Percentiles rank a stretch among this genome's conserved stretches.
Evolutionary conservation across 148 eudicot genomes (phyloP).

Genomic region (Rhododendron molle): DNA sequence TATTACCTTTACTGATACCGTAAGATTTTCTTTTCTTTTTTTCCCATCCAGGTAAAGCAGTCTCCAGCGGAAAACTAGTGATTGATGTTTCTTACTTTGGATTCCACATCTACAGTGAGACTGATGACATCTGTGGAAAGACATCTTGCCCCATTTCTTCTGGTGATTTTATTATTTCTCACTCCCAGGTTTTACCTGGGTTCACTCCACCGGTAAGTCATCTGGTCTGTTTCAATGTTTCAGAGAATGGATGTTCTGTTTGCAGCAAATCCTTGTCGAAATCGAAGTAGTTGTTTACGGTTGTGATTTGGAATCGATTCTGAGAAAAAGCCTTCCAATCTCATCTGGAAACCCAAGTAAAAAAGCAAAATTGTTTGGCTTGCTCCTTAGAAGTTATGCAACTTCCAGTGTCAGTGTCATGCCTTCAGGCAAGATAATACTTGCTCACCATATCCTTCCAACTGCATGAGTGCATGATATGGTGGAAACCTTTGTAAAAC

Average conservation of each 20-base stretch:
- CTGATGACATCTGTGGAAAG: constrained; percentile 62
- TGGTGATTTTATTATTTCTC: constrained; percentile 78
- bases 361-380: not conserved
- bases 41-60: constrained; percentile 36
- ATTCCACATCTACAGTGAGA: constrained; percentile 53
- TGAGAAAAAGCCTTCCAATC: not conserved
- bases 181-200: constrained; percentile 69
- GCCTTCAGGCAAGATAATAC: not conserved
- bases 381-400: not conserved
- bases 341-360: not conserved
- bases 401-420: not conserved
- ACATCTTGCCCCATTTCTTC: constrained; percentile 66
- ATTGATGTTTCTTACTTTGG: constrained; percentile 71
- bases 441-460: not conserved
- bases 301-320: not conserved
- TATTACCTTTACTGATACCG: not conserved
- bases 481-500: not conserved
- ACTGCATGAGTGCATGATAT: not conserved
- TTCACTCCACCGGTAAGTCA: constrained; percentile 81
- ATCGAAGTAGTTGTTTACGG: not conserved
- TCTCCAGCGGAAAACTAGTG: constrained; percentile 56
- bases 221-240: not conserved
- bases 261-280: not conserved
- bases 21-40: not conserved
- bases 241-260: not conserved